Percentiles rank a stretch among this genome's conserved stretches.
These are phyloP conservation scores for Pseudogymnoascus verrucosus DNA, from an alignment of 2,329 filamentous ascomycete genomes.

Conservation along the genomic window DNA sequence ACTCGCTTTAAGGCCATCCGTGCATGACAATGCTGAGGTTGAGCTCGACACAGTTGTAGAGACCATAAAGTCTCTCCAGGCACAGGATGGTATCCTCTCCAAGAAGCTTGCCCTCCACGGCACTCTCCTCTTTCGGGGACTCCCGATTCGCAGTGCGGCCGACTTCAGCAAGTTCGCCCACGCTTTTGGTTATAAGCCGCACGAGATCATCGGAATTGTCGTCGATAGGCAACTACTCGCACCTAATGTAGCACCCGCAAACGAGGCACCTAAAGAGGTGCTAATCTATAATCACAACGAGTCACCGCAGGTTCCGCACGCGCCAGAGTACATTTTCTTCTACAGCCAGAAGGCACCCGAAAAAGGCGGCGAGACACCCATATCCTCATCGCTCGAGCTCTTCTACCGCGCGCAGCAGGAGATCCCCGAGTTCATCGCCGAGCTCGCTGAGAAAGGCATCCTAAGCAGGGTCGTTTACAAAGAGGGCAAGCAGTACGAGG, in stretches of 20 bases:
- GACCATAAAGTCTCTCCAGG: slow-evolving; percentile 32
- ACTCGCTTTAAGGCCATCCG: slow-evolving; percentile 32
- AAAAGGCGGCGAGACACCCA: slow-evolving; percentile 35
- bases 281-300: slow-evolving; percentile 45
- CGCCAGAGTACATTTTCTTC: slow-evolving; percentile 44
- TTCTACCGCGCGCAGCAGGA: slow-evolving; percentile 37
- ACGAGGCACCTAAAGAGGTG: slow-evolving; percentile 40
- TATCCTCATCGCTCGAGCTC: slow-evolving; percentile 40
- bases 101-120: slow-evolving; percentile 37
- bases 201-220: slow-evolving; percentile 44
- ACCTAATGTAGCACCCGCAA: slow-evolving; percentile 39
- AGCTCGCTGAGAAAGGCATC: slow-evolving; percentile 37
- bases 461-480: slow-evolving; percentile 36
- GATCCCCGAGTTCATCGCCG: slow-evolving; percentile 38
- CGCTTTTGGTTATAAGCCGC: slow-evolving; percentile 39
- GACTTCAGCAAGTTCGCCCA: slow-evolving; percentile 43
- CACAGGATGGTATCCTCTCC: slow-evolving; percentile 29
- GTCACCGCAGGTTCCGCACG: slow-evolving; percentile 42
- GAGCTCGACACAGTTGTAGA: slow-evolving; percentile 30
- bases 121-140: slow-evolving; percentile 37
- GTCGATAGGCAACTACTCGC: slow-evolving; percentile 37
- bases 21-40: slow-evolving; percentile 15
- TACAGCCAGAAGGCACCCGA: slow-evolving; percentile 33
- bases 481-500: slow-evolving; percentile 35
- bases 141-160: slow-evolving; percentile 37